Conservation (phyloP, 352 stramenopile genomes). For the Pythium rishiriense region DNA sequence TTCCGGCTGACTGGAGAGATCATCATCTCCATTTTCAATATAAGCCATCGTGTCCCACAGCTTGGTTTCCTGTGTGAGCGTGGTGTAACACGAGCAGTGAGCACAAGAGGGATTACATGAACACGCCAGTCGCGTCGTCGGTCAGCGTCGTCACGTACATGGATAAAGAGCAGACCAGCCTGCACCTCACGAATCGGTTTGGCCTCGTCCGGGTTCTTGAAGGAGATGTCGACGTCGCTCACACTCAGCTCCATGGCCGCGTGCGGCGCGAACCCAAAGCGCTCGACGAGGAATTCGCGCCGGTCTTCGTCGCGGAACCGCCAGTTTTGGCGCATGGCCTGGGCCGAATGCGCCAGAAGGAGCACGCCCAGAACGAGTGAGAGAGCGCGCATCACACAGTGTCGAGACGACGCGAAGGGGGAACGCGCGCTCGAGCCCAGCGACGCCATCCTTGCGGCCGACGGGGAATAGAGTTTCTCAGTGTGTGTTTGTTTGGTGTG, state of each 20-base stretch:
- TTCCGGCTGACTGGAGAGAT: constrained; percentile 21
- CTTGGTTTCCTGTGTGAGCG: constrained; percentile 53
- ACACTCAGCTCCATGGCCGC: constrained; percentile 79
- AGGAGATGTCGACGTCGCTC: constrained; percentile 41
- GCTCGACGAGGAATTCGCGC: constrained; percentile 86
- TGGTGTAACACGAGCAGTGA: too few relatives aligned
- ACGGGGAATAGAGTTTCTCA: background rate
- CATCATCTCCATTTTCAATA: constrained; percentile 37
- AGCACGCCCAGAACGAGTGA: constrained; percentile 15
- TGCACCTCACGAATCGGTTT: constrained; percentile 25
- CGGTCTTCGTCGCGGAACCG: constrained; percentile 67
- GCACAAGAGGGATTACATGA: too few relatives aligned
- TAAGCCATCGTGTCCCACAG: constrained; percentile 59
- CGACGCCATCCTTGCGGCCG: background rate
- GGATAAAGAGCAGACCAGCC: constrained; percentile 64
- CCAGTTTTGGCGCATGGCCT: constrained; percentile 80
- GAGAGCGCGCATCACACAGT: background rate
- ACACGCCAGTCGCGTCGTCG: background rate
- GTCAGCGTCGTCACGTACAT: constrained; percentile 33
- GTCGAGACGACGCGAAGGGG: background rate
- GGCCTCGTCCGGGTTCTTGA: constrained; percentile 3
- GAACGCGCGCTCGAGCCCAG: too few relatives aligned
- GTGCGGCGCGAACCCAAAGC: constrained; percentile 80
- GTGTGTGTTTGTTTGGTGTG: background rate
- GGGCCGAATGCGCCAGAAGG: constrained; percentile 12